Conservation (phyloP, 176 grass and related monocot genomes). For the Phoenix roebelenii region DNA sequence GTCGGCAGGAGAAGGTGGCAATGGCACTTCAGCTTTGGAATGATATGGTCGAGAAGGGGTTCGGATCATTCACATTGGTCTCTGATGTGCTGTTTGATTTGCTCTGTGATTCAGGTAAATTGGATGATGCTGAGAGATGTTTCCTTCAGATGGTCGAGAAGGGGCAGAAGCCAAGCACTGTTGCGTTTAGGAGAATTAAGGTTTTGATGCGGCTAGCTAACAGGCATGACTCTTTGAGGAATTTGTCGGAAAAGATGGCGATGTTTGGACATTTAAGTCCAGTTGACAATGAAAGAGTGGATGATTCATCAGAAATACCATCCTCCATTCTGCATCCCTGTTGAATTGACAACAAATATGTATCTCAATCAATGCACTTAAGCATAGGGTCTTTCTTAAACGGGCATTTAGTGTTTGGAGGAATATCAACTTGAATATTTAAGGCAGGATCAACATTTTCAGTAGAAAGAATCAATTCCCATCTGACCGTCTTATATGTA, state of each 20-base stretch:
- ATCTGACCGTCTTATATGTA: no score
- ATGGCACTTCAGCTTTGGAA: constrained; percentile 68
- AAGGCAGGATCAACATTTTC: no score
- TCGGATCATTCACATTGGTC: constrained; percentile 65
- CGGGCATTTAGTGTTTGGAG: no score
- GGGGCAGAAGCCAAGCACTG: constrained; percentile 59
- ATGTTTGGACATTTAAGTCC: constrained; percentile 6
- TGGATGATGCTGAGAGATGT: constrained; percentile 72
- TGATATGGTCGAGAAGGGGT: constrained; percentile 64
- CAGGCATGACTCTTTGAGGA: constrained; percentile 45
- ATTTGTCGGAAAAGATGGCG: constrained; percentile 40
- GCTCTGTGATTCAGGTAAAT: constrained; percentile 65
- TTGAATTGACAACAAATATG: background rate
- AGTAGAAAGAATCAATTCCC: no score
- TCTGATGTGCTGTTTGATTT: constrained; percentile 80
- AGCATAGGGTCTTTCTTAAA: no score
- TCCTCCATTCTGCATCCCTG: background rate
- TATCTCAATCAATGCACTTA: no score
- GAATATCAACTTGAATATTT: no score
- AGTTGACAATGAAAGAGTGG: background rate
- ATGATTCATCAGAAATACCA: background rate
- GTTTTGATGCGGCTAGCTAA: constrained; percentile 85
- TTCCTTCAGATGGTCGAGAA: constrained; percentile 65
- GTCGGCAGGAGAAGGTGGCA: constrained; percentile 32
- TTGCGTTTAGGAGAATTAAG: constrained; percentile 66